Percentiles rank a stretch among this genome's conserved stretches.
Evolutionary conservation across 2,329 filamentous ascomycete species (phyloP).

Genomic region (Pseudopithomyces maydicus): DNA sequence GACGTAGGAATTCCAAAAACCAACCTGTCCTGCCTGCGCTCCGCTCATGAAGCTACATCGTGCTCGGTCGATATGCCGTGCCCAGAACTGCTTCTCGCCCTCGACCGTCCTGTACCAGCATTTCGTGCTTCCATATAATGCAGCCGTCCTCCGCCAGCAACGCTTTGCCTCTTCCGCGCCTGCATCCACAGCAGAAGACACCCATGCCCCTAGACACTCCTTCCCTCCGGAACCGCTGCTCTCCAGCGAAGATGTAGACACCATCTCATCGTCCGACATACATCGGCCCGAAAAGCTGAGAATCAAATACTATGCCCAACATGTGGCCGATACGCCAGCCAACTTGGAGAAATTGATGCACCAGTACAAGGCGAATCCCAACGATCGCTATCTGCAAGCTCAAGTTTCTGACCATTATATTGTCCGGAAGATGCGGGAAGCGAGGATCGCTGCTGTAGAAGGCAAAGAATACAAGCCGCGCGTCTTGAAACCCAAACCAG

Average conservation of each 20-base stretch:
- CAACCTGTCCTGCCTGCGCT: conserved; percentile 5
- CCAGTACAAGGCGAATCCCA: not conserved
- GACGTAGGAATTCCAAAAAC: too few relatives aligned
- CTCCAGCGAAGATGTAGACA: not conserved
- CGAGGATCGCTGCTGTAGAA: conserved; percentile 14
- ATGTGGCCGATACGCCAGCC: too few relatives aligned
- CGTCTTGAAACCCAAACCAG: conserved; percentile 17
- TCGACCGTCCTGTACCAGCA: conserved; percentile 40
- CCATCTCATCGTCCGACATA: not conserved
- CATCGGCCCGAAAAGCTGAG: not conserved
- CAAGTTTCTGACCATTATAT: not conserved
- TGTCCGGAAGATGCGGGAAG: conserved; percentile 10
- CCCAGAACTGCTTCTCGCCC: conserved; percentile 38
- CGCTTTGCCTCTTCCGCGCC: conserved; percentile 24
- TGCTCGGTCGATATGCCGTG: conserved; percentile 34
- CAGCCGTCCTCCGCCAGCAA: conserved; percentile 12
- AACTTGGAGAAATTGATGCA: not conserved
- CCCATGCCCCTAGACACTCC: not conserved
- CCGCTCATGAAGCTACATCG: conserved; percentile 33
- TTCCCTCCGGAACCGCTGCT: not conserved
- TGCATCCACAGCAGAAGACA: not conserved
- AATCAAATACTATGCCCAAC: not conserved
- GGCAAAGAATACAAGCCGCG: conserved; percentile 24
- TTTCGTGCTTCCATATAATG: conserved; percentile 27
- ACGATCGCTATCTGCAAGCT: not conserved